Base-by-base conservation (phyloP, 257 asterid species). In the Nemophila menziesii region DNA sequence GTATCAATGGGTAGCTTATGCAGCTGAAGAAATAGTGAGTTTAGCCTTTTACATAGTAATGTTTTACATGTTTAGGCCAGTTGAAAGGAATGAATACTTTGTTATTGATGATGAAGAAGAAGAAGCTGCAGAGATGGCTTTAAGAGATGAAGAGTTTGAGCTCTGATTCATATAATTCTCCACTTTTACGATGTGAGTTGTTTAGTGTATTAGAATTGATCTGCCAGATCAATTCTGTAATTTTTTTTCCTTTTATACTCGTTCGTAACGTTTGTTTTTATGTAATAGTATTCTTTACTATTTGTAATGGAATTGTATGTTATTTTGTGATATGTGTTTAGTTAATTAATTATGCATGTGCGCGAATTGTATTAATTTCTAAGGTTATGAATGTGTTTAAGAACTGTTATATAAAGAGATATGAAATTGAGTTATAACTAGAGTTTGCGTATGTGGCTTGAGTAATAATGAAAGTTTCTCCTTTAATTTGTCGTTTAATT, bases 21-120 rank as follows among this genome's bases (percentile, higher is more conserved):
- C 49, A 27, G 58, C 63, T 24, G 60, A 48, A 5, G 69, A 67
- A 41, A 59, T 54, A n/a, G 69, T 62, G 21, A 62, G 69, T 26
- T 44, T 67, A 17, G 54, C 38, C 8, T 67, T 67, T n/a, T 67
- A 67, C 49, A 2, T 62, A 23, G 48, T 62, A 21, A 57, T 62
- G 17, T 67, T 67, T 26, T 61, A 49, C 19, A 62, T 53, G 48
- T 67, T 67, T 48, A 49, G 40, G 22, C 74, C 69, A 4, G 56
- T 49, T 33, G 66, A 62, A 21, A 62, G 42, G 45, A 67, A 67
- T 40, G 54, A 55, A 2, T 67, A 67, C 54, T 52, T 56, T 16
- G 54, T 27, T 11, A 26, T 61, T 43, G 33, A 48, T 8, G 43
- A 60, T 3, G 61, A 40, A 1, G 50, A 46, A 5, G 45, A 52